Conservation (phyloP, 805 yeast genomes). For the Candida insectalens region DNA sequence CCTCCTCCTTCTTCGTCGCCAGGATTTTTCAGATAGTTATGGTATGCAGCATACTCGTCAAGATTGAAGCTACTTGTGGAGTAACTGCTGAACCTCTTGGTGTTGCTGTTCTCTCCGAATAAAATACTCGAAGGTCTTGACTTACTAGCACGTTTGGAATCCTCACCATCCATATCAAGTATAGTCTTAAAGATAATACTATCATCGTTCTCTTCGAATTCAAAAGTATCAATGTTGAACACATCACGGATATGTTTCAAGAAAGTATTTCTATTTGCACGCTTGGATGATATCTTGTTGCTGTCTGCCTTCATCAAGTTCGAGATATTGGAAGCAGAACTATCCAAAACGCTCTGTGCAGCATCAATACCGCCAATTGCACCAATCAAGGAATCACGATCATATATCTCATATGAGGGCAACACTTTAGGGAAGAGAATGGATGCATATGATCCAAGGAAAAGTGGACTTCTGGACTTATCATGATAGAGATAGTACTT, state of each 20-base stretch:
- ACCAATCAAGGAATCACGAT: slow-evolving; percentile 40
- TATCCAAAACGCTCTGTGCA: slow-evolving; percentile 9
- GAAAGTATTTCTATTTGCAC: slow-evolving; percentile 31
- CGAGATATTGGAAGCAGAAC: slow-evolving; percentile 9
- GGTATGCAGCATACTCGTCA: slow-evolving; percentile 21
- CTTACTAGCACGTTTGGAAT: slow-evolving; percentile 1
- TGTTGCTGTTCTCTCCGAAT: slow-evolving; percentile 21
- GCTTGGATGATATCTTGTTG: not conserved
- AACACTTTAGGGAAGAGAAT: slow-evolving; percentile 50
- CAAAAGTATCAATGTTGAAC: slow-evolving; percentile 48
- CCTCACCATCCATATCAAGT: slow-evolving; percentile 1
- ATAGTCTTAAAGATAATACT: slow-evolving; percentile 53
- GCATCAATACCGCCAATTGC: slow-evolving; percentile 36
- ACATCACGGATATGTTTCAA: slow-evolving; percentile 52
- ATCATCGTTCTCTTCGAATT: slow-evolving; percentile 40
- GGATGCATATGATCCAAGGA: slow-evolving; percentile 56
- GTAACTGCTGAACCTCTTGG: slow-evolving; percentile 25
- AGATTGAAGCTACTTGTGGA: slow-evolving; percentile 25
- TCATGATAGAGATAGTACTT: slow-evolving; percentile 31
- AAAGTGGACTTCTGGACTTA: slow-evolving; percentile 43
- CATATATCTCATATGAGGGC: slow-evolving; percentile 48
- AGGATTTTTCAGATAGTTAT: slow-evolving; percentile 15
- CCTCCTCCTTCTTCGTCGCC: not conserved
- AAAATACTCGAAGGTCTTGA: slow-evolving; percentile 23
- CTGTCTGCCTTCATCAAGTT: slow-evolving; percentile 6